phyloP scores from a whole-genome alignment of 169 alveolate species.

The Babesia divergens region DNA sequence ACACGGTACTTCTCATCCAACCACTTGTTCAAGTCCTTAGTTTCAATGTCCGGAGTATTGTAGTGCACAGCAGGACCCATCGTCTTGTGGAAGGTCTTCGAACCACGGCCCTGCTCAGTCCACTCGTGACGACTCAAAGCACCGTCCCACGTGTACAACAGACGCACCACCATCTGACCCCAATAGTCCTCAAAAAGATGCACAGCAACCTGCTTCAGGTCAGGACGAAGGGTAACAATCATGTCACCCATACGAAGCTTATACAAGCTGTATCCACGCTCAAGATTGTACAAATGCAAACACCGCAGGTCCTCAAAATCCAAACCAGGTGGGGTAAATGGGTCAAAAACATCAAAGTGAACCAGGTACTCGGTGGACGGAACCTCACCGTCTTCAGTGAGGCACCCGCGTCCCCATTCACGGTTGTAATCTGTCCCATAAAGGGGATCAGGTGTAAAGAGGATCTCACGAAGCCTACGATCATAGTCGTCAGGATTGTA shows the following conservation, averaged over 20 bases:
- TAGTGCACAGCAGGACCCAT: conserved; percentile 36
- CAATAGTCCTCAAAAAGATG: conserved; percentile 61
- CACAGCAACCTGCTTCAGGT: conserved; percentile 47
- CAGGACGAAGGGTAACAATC: conserved; percentile 55
- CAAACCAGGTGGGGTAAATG: conserved; percentile 48
- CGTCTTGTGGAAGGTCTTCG: conserved; percentile 38
- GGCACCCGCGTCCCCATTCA: conserved; percentile 65
- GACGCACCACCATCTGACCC: conserved; percentile 47
- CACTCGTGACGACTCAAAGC: conserved; percentile 47
- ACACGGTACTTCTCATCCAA: conserved; percentile 40
- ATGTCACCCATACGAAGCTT: conserved; percentile 58
- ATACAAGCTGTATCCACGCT: conserved; percentile 26
- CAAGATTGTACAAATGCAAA: conserved; percentile 35
- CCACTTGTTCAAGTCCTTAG: conserved; percentile 28
- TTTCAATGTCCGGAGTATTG: background rate
- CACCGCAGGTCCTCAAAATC: conserved; percentile 52
- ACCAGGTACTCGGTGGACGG: conserved; percentile 23
- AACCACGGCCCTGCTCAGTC: conserved; percentile 24
- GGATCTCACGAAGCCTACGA: conserved; percentile 17
- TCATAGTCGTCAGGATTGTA: conserved; percentile 5
- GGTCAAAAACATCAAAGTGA: conserved; percentile 53
- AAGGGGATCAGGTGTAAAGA: conserved; percentile 31
- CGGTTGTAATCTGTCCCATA: conserved; percentile 49
- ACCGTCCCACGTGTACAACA: conserved; percentile 40
- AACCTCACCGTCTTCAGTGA: conserved; percentile 43